phyloP scores from a whole-genome alignment of 148 eudicot species.

The Drosera capensis region DNA sequence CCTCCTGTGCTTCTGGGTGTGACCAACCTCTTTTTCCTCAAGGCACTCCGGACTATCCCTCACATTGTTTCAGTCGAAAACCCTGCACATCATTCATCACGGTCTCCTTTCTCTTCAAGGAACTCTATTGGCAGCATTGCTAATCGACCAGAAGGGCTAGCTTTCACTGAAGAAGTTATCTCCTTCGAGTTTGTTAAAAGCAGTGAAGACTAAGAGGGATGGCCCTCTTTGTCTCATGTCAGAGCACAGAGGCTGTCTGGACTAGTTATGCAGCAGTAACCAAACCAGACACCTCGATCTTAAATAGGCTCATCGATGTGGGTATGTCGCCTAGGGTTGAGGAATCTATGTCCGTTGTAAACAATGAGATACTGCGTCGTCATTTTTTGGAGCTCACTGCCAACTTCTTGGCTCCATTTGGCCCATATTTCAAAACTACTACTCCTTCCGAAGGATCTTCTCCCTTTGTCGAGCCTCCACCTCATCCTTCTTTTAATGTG shows the following conservation, averaged over 20 bases:
- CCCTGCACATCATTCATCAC: slow-evolving; percentile 48
- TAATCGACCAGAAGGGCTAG: slow-evolving; percentile 39
- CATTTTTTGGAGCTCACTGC: slow-evolving; percentile 97
- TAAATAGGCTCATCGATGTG: slow-evolving; percentile 93
- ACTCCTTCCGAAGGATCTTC: slow-evolving; percentile 90
- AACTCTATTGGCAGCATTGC: slow-evolving; percentile 29
- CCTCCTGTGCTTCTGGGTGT: slow-evolving; percentile 93
- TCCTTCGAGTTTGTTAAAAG: slow-evolving; percentile 67
- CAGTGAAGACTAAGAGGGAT: slow-evolving; percentile 78
- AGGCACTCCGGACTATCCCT: slow-evolving; percentile 72
- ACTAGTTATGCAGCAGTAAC: slow-evolving; percentile 54
- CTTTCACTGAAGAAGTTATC: slow-evolving; percentile 65
- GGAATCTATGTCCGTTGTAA: slow-evolving; percentile 98
- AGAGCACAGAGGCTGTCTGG: slow-evolving; percentile 96
- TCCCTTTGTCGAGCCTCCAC: slow-evolving; percentile 86
- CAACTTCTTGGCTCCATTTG: slow-evolving; percentile 88
- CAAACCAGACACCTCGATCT: slow-evolving; percentile 87
- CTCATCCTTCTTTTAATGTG: slow-evolving; percentile 42
- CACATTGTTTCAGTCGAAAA: slow-evolving; percentile 83
- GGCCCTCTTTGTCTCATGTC: slow-evolving; percentile 97
- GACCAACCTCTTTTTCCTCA: slow-evolving; percentile 80
- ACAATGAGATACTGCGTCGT: slow-evolving; percentile 87
- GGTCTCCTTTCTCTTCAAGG: slow-evolving; percentile 30
- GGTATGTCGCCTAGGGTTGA: slow-evolving; percentile 83
- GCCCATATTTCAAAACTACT: slow-evolving; percentile 69